A percentile compares a stretch with the other conserved stretches of the same genome.
Evolutionary conservation across 2,329 filamentous ascomycete genomes (phyloP).

Genomic region (Apiospora rasikravindrae): DNA sequence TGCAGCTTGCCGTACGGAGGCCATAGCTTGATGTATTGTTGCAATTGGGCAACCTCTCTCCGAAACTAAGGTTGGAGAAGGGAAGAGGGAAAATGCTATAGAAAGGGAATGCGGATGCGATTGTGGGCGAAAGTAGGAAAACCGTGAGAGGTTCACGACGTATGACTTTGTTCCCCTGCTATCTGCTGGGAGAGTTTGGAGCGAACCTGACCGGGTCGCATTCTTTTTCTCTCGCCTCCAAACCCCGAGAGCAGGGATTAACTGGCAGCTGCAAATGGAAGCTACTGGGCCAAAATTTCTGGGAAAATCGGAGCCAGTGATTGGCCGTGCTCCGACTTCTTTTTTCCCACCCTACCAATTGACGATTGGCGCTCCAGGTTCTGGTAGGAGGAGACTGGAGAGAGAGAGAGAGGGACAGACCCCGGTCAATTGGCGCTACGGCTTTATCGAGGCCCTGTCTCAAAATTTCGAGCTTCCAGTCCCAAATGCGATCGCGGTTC

Average conservation of each 20-base stretch:
- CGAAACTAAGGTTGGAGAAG: constrained; percentile 27
- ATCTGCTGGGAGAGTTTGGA: neutral
- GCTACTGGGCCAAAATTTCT: constrained; percentile 12
- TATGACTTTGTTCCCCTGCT: constrained; percentile 11
- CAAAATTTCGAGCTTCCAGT: constrained; percentile 13
- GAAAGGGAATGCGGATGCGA: neutral
- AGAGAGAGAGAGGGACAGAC: neutral
- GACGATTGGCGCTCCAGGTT: neutral
- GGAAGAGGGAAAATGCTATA: constrained; percentile 16
- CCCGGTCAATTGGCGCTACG: constrained; percentile 6
- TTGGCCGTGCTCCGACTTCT: constrained; percentile 12
- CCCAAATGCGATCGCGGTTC: constrained; percentile 1
- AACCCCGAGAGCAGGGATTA: constrained; percentile 21
- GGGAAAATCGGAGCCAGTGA: constrained; percentile 18
- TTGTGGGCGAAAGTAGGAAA: neutral
- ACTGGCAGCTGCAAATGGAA: constrained; percentile 12
- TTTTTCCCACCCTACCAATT: constrained; percentile 1
- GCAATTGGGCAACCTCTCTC: neutral
- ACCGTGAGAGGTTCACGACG: constrained; percentile 20
- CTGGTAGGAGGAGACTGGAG: neutral
- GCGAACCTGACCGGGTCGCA: constrained; percentile 19
- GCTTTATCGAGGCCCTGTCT: neutral
- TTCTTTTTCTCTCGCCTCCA: constrained; percentile 15
- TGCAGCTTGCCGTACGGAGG: constrained; percentile 47
- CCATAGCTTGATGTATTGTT: constrained; percentile 46